phyloP scores from a whole-genome alignment of 345 rosid species.

The Eucalyptus polyanthemos region DNA sequence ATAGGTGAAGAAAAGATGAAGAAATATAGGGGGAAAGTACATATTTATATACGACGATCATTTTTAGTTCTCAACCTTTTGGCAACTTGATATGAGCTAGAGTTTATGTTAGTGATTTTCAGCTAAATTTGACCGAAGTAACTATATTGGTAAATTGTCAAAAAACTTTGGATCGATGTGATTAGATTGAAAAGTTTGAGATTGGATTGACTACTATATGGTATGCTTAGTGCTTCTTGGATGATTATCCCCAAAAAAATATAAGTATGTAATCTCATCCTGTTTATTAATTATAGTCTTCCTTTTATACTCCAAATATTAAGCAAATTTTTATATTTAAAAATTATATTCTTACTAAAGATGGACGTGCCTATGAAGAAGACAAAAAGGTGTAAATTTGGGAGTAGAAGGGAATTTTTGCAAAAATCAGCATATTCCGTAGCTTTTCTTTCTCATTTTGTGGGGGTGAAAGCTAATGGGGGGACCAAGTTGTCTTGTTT shows the following conservation, averaged over 20 bases:
- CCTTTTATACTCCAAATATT: background rate
- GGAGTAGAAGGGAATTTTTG: background rate
- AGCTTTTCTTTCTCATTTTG: background rate
- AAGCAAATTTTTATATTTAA: background rate
- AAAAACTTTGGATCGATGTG: too few species aligned
- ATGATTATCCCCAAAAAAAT: too few species aligned
- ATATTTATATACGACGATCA: background rate
- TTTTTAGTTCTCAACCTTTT: background rate
- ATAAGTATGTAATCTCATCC: too few species aligned
- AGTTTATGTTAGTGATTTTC: too few species aligned
- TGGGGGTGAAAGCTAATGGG: background rate
- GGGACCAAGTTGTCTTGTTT: background rate
- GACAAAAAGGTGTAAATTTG: background rate
- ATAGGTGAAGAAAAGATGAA: background rate
- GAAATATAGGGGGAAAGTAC: background rate
- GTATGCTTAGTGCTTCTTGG: background rate
- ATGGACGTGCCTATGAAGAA: too few species aligned
- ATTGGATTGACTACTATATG: rapidly evolving
- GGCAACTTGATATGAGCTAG: background rate
- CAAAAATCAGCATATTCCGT: background rate
- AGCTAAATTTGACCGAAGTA: background rate
- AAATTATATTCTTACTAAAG: background rate
- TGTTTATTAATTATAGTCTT: too few species aligned
- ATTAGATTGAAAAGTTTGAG: background rate
- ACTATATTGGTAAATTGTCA: background rate